Evolutionary conservation across 2,329 filamentous ascomycete genomes (phyloP).

Genomic region (Claviceps sp.): DNA sequence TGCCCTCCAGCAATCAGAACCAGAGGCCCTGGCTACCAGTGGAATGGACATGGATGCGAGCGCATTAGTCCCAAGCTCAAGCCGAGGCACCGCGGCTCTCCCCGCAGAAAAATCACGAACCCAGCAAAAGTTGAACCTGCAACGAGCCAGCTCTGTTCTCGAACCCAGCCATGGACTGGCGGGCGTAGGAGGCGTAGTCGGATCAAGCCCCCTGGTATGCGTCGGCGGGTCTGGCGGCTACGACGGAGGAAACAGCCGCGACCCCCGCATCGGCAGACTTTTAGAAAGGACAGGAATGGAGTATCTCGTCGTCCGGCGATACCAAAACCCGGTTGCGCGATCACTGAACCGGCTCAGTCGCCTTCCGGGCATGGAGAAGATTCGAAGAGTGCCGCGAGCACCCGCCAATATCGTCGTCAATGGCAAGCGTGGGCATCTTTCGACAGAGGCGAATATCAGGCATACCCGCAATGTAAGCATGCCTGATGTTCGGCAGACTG

Average conservation of each 20-base stretch:
- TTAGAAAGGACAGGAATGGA: conserved; percentile 59
- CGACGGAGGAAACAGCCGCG: conserved; percentile 35
- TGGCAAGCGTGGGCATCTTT: conserved; percentile 18
- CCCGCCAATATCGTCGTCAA: conserved; percentile 24
- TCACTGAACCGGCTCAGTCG: conserved; percentile 36
- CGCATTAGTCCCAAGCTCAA: conserved; percentile 32
- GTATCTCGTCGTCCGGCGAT: conserved; percentile 59
- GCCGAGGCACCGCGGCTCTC: conserved; percentile 24
- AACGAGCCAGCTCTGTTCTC: conserved; percentile 58
- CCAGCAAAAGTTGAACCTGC: conserved; percentile 63
- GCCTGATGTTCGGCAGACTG: conserved; percentile 19
- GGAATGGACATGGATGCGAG: conserved; percentile 27
- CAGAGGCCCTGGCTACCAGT: conserved; percentile 10
- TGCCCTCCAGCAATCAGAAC: conserved; percentile 12
- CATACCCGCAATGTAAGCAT: conserved; percentile 28
- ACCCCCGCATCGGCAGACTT: conserved; percentile 50
- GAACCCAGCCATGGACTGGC: conserved; percentile 41
- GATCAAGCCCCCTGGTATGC: conserved; percentile 34
- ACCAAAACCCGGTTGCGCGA: conserved; percentile 56
- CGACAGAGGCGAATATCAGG: conserved; percentile 17
- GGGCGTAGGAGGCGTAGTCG: conserved; percentile 24
- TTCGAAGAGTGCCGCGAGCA: conserved; percentile 32
- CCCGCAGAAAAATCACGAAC: conserved; percentile 49
- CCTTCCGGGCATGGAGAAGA: conserved; percentile 38
- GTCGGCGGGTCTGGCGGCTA: conserved; percentile 38